Evolutionary conservation across 192 early-diverging fungal genomes (phyloP).

Genomic region (Phycomyces blakesleeanus): DNA sequence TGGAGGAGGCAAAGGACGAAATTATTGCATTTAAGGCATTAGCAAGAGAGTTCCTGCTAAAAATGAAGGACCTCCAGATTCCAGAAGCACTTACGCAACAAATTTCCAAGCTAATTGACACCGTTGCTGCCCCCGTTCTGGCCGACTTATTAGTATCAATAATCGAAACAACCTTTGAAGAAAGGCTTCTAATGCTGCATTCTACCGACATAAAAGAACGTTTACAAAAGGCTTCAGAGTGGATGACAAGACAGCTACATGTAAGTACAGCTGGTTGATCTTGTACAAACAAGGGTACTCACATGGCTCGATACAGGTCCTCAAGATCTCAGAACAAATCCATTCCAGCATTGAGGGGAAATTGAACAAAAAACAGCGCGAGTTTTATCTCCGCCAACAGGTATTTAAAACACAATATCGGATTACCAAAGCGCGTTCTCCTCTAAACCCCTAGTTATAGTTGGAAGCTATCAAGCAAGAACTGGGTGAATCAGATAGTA

Average conservation of each 20-base stretch:
- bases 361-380: constrained; percentile 75
- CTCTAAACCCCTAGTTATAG: constrained; percentile 26
- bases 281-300: background rate
- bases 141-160: constrained; percentile 68
- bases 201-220: constrained; percentile 53
- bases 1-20: constrained; percentile 45
- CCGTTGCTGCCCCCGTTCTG: constrained; percentile 49
- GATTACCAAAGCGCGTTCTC: no score
- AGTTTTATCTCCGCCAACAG: constrained; percentile 77
- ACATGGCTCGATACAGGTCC: constrained; percentile 39
- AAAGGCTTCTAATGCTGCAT: constrained; percentile 66
- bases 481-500: constrained; percentile 59
- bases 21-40: constrained; percentile 51
- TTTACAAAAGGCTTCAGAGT: constrained; percentile 50
- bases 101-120: constrained; percentile 62
- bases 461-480: constrained; percentile 80
- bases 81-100: constrained; percentile 61
- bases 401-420: constrained; percentile 24
- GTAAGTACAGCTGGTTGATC: constrained; percentile 19
- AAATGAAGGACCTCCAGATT: constrained; percentile 60
- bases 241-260: constrained; percentile 69
- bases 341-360: constrained; percentile 69
- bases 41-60: constrained; percentile 45
- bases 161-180: constrained; percentile 66
- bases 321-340: constrained; percentile 76